Conservation (phyloP, 441 rosid genomes). For the Gossypium lobatum region DNA sequence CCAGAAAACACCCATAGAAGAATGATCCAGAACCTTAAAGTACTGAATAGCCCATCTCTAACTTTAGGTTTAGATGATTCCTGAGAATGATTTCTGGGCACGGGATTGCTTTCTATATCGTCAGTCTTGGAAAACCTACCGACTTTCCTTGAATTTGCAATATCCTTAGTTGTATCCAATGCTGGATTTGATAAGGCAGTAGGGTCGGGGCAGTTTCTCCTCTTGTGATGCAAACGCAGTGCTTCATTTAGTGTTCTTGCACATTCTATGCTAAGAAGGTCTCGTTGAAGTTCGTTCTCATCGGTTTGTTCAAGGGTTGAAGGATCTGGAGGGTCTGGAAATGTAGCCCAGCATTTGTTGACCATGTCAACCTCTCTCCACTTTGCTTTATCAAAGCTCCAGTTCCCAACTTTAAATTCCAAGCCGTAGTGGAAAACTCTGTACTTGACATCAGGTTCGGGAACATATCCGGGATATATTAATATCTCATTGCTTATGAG, state of each 20-base stretch:
- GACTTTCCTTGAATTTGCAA: slow-evolving; percentile 43
- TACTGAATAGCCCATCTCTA: slow-evolving; percentile 46
- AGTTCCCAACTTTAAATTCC: slow-evolving; percentile 76
- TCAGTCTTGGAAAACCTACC: slow-evolving; percentile 34
- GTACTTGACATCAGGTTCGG: slow-evolving; percentile 67
- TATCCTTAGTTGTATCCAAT: slow-evolving; percentile 16
- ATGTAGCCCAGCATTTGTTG: slow-evolving; percentile 81
- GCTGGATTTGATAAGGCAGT: slow-evolving; percentile 26
- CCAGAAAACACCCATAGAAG: slow-evolving; percentile 68
- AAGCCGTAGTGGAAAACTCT: slow-evolving; percentile 96
- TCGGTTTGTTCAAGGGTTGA: slow-evolving; percentile 48
- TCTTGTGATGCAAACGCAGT: slow-evolving; percentile 64
- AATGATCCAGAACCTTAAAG: slow-evolving; percentile 71
- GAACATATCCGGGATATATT: slow-evolving; percentile 88
- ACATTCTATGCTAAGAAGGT: slow-evolving; percentile 92
- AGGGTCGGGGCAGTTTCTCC: slow-evolving; percentile 63
- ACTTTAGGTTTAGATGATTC: slow-evolving; percentile 26
- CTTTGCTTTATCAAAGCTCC: slow-evolving; percentile 97
- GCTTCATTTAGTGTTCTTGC: slow-evolving; percentile 77
- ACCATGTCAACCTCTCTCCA: slow-evolving; percentile 78
- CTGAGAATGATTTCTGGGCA: slow-evolving; percentile 23
- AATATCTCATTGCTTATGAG: slow-evolving; percentile 61
- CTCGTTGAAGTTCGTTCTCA: slow-evolving; percentile 43
- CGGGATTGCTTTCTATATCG: slow-evolving; percentile 22
- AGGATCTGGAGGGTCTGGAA: slow-evolving; percentile 85